Conservation (phyloP, 2,329 filamentous ascomycete species). For the Chaetomiaceae sp. region DNA sequence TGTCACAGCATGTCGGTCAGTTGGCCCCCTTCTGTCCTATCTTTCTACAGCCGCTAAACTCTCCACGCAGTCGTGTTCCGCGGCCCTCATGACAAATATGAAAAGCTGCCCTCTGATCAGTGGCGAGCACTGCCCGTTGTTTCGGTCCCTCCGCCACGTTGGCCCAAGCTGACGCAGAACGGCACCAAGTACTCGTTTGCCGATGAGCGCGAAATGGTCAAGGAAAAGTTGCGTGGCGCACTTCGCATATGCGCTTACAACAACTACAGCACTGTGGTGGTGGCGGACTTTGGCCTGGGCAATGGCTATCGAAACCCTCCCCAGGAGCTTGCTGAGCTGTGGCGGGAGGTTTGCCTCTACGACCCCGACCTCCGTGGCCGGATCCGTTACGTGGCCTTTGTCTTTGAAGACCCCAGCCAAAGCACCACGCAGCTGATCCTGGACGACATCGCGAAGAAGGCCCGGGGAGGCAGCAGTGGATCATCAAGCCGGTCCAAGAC, state of each 20-base stretch:
- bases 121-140: slow-evolving; percentile 65
- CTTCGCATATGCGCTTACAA: slow-evolving; percentile 64
- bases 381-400: slow-evolving; percentile 59
- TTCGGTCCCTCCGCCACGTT: slow-evolving; percentile 65
- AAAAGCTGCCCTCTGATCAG: slow-evolving; percentile 46
- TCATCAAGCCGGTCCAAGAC: slow-evolving; percentile 33
- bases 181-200: slow-evolving; percentile 68
- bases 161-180: slow-evolving; percentile 66
- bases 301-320: slow-evolving; percentile 62
- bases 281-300: slow-evolving; percentile 62
- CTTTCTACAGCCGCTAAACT: not conserved
- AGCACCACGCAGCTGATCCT: slow-evolving; percentile 51
- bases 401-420: slow-evolving; percentile 56
- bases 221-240: slow-evolving; percentile 66
- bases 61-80: slow-evolving; percentile 60
- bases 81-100: slow-evolving; percentile 63
- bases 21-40: slow-evolving; percentile 12
- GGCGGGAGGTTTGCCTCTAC: slow-evolving; percentile 61
- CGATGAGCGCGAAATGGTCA: slow-evolving; percentile 66
- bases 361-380: slow-evolving; percentile 59
- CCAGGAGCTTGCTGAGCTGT: slow-evolving; percentile 60
- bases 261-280: slow-evolving; percentile 53
- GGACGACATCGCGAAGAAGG: slow-evolving; percentile 54
- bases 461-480: slow-evolving; percentile 29
- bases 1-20: slow-evolving; percentile 63